phyloP scores from a whole-genome alignment of 2,329 filamentous ascomycete species.

The Penicillium sp. region DNA sequence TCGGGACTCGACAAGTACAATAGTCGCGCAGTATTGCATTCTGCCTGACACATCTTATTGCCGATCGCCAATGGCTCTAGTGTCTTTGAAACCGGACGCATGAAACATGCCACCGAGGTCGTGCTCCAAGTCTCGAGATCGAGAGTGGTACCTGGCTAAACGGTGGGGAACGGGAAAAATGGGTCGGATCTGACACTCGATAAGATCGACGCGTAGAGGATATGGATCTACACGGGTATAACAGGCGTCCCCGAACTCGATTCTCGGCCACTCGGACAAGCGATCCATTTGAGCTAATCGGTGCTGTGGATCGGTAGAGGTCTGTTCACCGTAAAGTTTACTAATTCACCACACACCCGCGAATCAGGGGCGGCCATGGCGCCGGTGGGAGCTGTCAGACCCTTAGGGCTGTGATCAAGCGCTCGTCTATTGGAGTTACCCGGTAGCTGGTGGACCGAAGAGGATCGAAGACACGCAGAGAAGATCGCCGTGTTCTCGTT shows the following conservation, averaged over 20 bases:
- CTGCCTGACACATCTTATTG: conserved; percentile 4
- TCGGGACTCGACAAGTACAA: conserved; percentile 3
- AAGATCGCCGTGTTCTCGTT: background rate
- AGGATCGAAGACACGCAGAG: background rate
- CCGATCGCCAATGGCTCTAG: background rate
- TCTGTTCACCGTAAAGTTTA: background rate
- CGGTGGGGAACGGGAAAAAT: background rate
- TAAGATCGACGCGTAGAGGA: conserved; percentile 11
- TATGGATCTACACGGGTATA: conserved; percentile 9
- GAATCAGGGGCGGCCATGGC: conserved; percentile 1
- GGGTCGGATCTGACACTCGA: conserved; percentile 10
- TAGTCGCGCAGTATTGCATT: conserved; percentile 4
- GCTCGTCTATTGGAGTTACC: conserved; percentile 1
- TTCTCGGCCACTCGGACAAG: background rate
- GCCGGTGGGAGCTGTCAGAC: conserved; percentile 15
- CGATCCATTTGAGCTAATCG: background rate
- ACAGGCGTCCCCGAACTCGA: background rate
- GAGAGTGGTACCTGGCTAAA: background rate
- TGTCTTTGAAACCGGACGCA: conserved; percentile 1
- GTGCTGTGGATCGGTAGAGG: background rate
- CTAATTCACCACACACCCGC: background rate
- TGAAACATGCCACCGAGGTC: conserved; percentile 1
- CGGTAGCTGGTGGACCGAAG: background rate
- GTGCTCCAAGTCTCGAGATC: background rate
- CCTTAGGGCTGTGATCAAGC: conserved; percentile 1